Evolutionary conservation across 768 basidiomycete genomes (phyloP), one percentile per base, ranked within the genome.

Genomic region (Trametopsis cervina): DNA sequence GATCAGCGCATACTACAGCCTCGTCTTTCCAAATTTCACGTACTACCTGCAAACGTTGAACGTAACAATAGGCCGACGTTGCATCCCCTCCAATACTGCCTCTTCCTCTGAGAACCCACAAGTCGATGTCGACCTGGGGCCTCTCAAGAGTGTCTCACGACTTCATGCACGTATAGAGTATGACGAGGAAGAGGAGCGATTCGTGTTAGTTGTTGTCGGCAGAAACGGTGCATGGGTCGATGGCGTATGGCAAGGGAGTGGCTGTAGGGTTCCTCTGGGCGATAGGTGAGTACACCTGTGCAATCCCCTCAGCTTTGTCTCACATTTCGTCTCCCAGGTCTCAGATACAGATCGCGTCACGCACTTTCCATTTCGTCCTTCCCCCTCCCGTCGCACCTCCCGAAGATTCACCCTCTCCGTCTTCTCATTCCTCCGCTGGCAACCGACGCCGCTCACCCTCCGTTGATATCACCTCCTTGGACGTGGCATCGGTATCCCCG

Each of bases 151-250:
- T 53, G 93, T 99, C 45, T 97, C 94, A n/a, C 80, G 96, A 20
- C 74, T 96, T 15, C 96, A 99, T 62, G 96, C 96, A 26, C 85
- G 82, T 72, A 93, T 98, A 57, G 90, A 89, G 64, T 96, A 89
- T 60, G 90, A 94, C 71, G 84, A 88, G 63, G 85, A 89, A 6
- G 83, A 85, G 53, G 88, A 89, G 53, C 81, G 85, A 44, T 96
- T 94, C 63, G 82, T 89, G 13, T 77, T 99, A 27, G 81, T 83
- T 51, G 94, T 99, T 29, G 76, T 90, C 29, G 96, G 96, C n/a
- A 75, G 96, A 50, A 98, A 99, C 59, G 96, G 96, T 11, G 93
- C 93, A 15, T 97, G 94, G 87, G 92, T 99, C 4, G 93, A 98
- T 55, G 94, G 93, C 24, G 81, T 89, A n/a, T 99, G 94, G 89